phyloP scores from a whole-genome alignment of 441 rosid species.

The Breynia disticha region DNA sequence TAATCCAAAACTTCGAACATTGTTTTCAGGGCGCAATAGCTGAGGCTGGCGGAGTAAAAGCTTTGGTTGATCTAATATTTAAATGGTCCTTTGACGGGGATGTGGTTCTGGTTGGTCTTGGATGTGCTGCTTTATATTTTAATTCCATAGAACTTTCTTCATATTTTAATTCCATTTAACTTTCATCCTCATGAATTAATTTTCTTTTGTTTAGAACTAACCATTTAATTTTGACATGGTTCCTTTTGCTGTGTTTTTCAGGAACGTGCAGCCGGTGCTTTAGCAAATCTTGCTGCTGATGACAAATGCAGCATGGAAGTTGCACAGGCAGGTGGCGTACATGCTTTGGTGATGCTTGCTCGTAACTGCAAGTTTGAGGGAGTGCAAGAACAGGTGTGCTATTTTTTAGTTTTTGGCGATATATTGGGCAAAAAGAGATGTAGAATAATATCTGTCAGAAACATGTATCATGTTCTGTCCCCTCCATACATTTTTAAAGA shows the following conservation, averaged over 20 bases:
- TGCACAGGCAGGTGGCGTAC: slow-evolving; percentile 83
- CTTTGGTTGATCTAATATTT: slow-evolving; percentile 88
- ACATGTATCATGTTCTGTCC: background rate
- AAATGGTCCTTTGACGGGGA: slow-evolving; percentile 83
- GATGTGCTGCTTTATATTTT: slow-evolving; percentile 4
- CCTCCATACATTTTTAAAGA: too few relatives aligned
- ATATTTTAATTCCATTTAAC: slow-evolving; percentile 1
- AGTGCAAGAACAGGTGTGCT: slow-evolving; percentile 86
- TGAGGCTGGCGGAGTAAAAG: slow-evolving; percentile 90
- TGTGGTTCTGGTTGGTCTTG: slow-evolving; percentile 72
- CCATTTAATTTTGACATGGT: slow-evolving; percentile 10
- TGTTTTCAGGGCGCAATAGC: slow-evolving; percentile 68
- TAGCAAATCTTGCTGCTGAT: slow-evolving; percentile 97
- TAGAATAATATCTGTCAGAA: slow-evolving; percentile 4
- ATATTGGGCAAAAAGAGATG: slow-evolving; percentile 1
- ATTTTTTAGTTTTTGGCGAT: slow-evolving; percentile 2
- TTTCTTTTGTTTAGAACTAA: background rate
- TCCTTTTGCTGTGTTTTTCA: slow-evolving; percentile 22
- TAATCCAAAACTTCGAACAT: background rate
- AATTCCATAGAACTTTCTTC: background rate
- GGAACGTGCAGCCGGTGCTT: slow-evolving; percentile 99
- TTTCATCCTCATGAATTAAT: slow-evolving; percentile 3
- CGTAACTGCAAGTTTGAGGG: slow-evolving; percentile 85
- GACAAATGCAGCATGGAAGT: slow-evolving; percentile 96
- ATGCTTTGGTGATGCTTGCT: slow-evolving; percentile 90